Evolutionary conservation across 2,329 filamentous ascomycete genomes (phyloP).

Genomic region (Nemania abortiva): DNA sequence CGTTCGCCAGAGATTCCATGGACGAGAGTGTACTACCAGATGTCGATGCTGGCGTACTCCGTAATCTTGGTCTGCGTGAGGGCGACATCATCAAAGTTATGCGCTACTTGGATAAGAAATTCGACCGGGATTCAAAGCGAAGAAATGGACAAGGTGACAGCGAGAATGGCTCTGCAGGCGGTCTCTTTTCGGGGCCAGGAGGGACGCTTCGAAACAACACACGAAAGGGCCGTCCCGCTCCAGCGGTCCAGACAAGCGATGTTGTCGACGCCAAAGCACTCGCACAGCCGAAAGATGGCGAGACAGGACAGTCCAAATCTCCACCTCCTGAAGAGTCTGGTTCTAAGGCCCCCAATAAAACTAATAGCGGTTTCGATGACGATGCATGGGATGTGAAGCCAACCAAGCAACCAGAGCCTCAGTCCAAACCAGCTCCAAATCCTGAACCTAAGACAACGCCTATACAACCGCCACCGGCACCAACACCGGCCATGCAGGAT

Average conservation of each 20-base stretch:
- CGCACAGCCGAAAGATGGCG: constrained; percentile 68
- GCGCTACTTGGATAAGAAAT: constrained; percentile 87
- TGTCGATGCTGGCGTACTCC: constrained; percentile 83
- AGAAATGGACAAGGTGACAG: constrained; percentile 60
- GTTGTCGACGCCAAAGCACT: constrained; percentile 90
- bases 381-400: constrained; percentile 98
- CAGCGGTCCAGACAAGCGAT: constrained; percentile 86
- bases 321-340: constrained; percentile 50
- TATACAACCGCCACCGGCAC: constrained; percentile 47
- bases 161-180: constrained; percentile 66
- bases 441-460: constrained; percentile 63
- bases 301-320: constrained; percentile 56
- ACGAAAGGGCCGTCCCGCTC: constrained; percentile 87
- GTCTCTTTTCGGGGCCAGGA: constrained; percentile 93
- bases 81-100: constrained; percentile 97
- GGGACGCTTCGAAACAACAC: constrained; percentile 94
- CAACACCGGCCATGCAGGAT: constrained; percentile 62
- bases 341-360: constrained; percentile 51
- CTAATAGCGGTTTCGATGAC: constrained; percentile 78
- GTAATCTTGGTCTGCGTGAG: constrained; percentile 92
- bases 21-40: constrained; percentile 92
- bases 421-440: constrained; percentile 67
- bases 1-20: constrained; percentile 93
- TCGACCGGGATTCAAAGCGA: constrained; percentile 72
- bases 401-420: constrained; percentile 66